Conservation (phyloP, 139 green algal species). For the Penium margaritaceum region DNA sequence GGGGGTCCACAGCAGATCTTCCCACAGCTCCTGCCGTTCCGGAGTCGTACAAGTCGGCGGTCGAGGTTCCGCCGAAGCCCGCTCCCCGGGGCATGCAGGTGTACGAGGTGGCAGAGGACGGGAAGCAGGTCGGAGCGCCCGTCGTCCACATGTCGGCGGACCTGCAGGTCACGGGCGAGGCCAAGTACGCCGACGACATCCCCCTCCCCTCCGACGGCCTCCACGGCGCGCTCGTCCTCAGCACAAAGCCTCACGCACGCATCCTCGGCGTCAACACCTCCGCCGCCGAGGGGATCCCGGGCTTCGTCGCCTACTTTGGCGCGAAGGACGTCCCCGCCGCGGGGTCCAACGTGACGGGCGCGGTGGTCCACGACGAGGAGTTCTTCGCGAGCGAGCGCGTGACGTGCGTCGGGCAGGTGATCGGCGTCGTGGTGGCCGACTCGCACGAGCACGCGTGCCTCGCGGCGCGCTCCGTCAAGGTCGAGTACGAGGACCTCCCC, state of each 20-base stretch:
- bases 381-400: conserved; percentile 76
- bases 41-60: conserved; percentile 14
- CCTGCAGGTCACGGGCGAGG: conserved; percentile 65
- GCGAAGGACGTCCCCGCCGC: conserved; percentile 69
- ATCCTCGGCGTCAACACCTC: conserved; percentile 62
- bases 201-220: conserved; percentile 59
- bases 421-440: conserved; percentile 80
- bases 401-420: conserved; percentile 76
- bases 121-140: conserved; percentile 66
- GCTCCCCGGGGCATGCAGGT: conserved; percentile 77
- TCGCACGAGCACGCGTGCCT: conserved; percentile 61
- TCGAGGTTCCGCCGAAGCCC: conserved; percentile 48
- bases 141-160: conserved; percentile 78
- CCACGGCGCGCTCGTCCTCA: conserved; percentile 72
- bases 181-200: conserved; percentile 84
- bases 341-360: conserved; percentile 77
- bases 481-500: conserved; percentile 82
- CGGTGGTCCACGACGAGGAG: conserved; percentile 79
- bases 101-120: no score
- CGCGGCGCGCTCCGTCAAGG: conserved; percentile 63
- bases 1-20: no score
- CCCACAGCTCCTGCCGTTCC: conserved; percentile 1
- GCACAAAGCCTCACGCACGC: conserved; percentile 67
- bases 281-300: conserved; percentile 54
- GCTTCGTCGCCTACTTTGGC: conserved; percentile 67